phyloP scores from a whole-genome alignment of 2,329 filamentous ascomycete genomes.

The Pseudopithomyces maydicus region DNA sequence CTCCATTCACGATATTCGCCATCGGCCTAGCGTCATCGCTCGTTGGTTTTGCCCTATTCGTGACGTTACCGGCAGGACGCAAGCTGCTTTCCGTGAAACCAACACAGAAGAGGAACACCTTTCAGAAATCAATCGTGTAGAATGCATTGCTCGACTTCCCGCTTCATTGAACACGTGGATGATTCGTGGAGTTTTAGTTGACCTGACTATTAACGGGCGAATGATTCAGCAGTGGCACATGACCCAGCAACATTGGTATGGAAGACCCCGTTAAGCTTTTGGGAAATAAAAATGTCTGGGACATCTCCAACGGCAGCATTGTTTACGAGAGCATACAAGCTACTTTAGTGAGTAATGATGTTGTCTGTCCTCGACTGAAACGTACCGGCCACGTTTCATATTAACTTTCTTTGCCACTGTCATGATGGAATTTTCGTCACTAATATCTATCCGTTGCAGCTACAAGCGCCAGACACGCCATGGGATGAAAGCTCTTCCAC shows the following conservation, averaged over 20 bases:
- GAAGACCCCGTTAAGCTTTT: conserved; percentile 30
- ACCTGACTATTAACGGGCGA: conserved; percentile 23
- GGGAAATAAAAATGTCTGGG: conserved; percentile 9
- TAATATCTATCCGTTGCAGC: conserved; percentile 49
- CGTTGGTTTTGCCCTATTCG: conserved; percentile 40
- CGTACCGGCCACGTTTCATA: conserved; percentile 27
- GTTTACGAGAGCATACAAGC: conserved; percentile 45
- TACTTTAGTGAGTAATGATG: neutral
- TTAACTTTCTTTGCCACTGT: conserved; percentile 36
- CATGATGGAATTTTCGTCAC: conserved; percentile 47
- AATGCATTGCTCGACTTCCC: too few species aligned
- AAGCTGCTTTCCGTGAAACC: conserved; percentile 41
- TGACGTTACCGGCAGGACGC: conserved; percentile 29
- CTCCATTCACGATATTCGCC: conserved; percentile 41
- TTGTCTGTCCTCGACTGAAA: neutral
- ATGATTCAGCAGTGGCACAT: conserved; percentile 10
- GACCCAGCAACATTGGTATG: conserved; percentile 27
- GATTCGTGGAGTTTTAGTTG: conserved; percentile 24
- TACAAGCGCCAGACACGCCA: conserved; percentile 32
- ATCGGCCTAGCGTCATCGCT: conserved; percentile 36
- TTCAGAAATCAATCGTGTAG: too few species aligned
- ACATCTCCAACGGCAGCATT: conserved; percentile 38
- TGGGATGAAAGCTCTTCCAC: conserved; percentile 25
- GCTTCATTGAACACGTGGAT: conserved; percentile 38
- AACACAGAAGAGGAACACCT: conserved; percentile 42